Base-by-base conservation (phyloP, 805 yeast genomes). In the Candida germanica region DNA sequence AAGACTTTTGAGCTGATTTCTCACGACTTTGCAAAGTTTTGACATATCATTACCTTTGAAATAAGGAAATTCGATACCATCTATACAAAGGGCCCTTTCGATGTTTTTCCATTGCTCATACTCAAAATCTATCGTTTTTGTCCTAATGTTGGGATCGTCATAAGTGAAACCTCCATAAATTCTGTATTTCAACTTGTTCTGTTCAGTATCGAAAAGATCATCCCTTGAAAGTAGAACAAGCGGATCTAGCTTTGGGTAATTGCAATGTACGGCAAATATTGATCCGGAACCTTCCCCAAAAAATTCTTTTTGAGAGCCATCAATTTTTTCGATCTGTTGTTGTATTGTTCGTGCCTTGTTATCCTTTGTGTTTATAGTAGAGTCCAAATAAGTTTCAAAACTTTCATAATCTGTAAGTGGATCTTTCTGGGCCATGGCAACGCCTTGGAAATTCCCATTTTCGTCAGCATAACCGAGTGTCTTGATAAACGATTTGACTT, bases 401-500 rank as follows among this genome's bases (percentile, higher is more conserved):
- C 35, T 11, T 12, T 46, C 43, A 33, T 43, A 50, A 41, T 58
- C 64, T 15, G 10, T 30, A 11, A 56, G 14, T 1, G 64, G 59
- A 38, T 57, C 53, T 27, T 53, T 56, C 39, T 61, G 66, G 5
- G 56, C 62, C 63, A 61, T 59, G 0, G 64, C 66, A 4, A 61
- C 66, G 3, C 69, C 69, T 29, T 57, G 54, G 40, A 54, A 64
- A 6, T 48, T 33, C 5, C 43, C 48, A 28, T 41, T 35, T n/a
- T 48, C 46, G 23, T 51, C 56, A 18, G 43, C 12, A 35, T 63
- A 60, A 1, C 69, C 69, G 27, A 51, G 40, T 1, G 69, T 61
- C 31, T 45, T 44, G 11, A 65, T 59, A 31, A 44, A 57, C 30
- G 71, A 66, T 39, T 70, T 66, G 6, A 73, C 68, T 38, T 61